Evolutionary conservation across 1,139 yeast species (phyloP), one percentile per base, ranked within the genome.

Genomic region (Nadsonia commutata): DNA sequence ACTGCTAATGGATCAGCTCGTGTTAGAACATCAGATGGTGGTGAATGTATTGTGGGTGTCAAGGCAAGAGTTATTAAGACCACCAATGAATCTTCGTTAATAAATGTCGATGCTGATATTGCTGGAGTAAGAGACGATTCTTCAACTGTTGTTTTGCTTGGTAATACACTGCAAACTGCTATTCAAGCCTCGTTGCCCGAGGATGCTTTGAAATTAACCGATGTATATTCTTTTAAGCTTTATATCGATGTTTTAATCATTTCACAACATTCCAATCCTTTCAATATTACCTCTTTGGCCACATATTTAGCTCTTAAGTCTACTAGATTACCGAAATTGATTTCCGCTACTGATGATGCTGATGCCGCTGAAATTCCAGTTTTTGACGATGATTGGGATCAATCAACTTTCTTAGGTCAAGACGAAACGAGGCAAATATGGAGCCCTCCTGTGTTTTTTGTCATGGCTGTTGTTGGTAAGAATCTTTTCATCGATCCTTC

Each of bases 1-100:
- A 76, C 80, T 39, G 81, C 95, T 7, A 84, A 88, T 63, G 98
- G 98, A 18, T 85, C 95, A 5, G 82, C 96, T 1, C 71, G 95
- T 63, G 76, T 88, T 33, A 71, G 88, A 53, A 72, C 85, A 36
- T 73, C 82, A 46, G 96, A 88, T 60, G 96, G 97, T 19, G 77
- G 86, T 52, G 97, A 88, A 60, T 85, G 95, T 56, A 79, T 88
- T 41, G 88, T 85, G 2, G 90, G 96, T 55, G 73, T 88, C 42
- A 88, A 88, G 60, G 74, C 88, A 8, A 81, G 82, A 54, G 96
- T 88, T 2, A 81, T 83, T n/a, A 70, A 72, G 45, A 65, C 66
- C 31, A 60, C 70, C 18, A 57, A 63, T 18, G 66, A 57, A 48
- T 53, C 50, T 31, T 67, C 72, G 23, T 64, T 85, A 31, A 66